Evolutionary conservation across 1,284 basidiomycete species (phyloP), one percentile per base, ranked within the genome.

Genomic region (Leccinum huronense): DNA sequence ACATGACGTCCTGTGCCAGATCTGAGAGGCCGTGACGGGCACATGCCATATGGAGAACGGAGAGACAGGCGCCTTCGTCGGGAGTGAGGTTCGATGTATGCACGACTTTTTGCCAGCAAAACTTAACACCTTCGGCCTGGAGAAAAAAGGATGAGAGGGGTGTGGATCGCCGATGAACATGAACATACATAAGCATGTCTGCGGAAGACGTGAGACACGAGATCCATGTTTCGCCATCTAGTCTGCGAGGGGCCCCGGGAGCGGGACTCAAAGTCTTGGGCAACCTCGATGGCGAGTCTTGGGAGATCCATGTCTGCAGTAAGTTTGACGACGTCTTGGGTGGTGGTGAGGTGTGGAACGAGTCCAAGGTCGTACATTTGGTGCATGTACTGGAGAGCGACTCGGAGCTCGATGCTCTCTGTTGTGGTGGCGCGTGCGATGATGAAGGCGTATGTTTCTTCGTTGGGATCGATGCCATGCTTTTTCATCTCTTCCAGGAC

Each of bases 31-130:
- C 90, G 68, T 85, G 80, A 11, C 91, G 86, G 23, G 84, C 91
- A 14, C 90, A 91, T 1, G 88, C 23, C 23, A 23, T 86, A 67
- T 89, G 81, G 27, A 95, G 83, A 11, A 93, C 85, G 36, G 83
- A 78, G 14, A 89, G 71, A 68, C 89, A 88, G 16, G 89, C 75
- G 0, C 92, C 92, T 79, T 94, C 91, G 69, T 91, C 89, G 0
- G 90, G 91, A 1, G 80, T 77, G 58, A 89, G 72, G 56, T 80
- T 78, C 42, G 84, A 73, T 23, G 82, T 79, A 9, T 81, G 71
- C 3, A 88, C 84, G 31, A 86, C 80, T 45, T 82, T 82, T 9
- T 82, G 69, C 93, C 93, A 95, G 51, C 84, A 85, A 58, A 75
- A 72, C 40, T 80, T 66, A 4, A 89, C 85, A 10, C 91, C 93